A percentile compares a stretch with the other conserved stretches of the same genome.
Conservation (phyloP, 192 early-diverging fungal species). For the Paraglomus occultum region DNA sequence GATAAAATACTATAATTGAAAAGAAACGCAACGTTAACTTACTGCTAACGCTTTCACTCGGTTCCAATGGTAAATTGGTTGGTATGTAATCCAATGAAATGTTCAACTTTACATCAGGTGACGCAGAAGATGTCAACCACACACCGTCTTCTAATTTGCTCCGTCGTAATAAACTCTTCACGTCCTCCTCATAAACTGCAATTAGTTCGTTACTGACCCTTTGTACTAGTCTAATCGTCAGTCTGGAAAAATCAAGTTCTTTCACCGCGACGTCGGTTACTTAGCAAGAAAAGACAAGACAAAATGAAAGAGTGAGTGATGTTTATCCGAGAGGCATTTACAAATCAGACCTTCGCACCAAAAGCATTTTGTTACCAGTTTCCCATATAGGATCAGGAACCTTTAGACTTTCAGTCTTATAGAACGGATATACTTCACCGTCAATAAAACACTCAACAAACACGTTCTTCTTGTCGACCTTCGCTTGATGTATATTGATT, state of each 20-base stretch:
- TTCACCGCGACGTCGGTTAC: conserved; percentile 49
- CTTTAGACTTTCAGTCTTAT: neutral
- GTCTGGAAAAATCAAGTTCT: conserved; percentile 56
- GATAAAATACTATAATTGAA: neutral
- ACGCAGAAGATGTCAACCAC: neutral
- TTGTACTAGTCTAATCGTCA: conserved; percentile 42
- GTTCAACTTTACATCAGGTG: neutral
- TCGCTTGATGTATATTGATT: conserved; percentile 12
- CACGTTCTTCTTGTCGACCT: conserved; percentile 10
- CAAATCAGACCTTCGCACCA: no score
- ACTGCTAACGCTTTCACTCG: conserved; percentile 54
- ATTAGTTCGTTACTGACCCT: conserved; percentile 25
- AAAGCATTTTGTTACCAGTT: no score
- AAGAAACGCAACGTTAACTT: conserved; percentile 12
- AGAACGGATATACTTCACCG: conserved; percentile 2
- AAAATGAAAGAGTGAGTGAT: neutral
- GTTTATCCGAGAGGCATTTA: neutral
- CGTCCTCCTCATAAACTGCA: neutral
- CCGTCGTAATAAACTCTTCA: neutral
- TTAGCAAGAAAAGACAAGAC: neutral
- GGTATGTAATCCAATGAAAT: conserved; percentile 48
- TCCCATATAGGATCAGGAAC: neutral
- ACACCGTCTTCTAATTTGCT: neutral
- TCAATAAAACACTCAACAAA: conserved; percentile 9
- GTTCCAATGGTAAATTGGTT: conserved; percentile 44